Percentiles rank a stretch among this genome's conserved stretches.
Conservation (phyloP, 2,329 filamentous ascomycete genomes). For the Neonectria hederae region DNA sequence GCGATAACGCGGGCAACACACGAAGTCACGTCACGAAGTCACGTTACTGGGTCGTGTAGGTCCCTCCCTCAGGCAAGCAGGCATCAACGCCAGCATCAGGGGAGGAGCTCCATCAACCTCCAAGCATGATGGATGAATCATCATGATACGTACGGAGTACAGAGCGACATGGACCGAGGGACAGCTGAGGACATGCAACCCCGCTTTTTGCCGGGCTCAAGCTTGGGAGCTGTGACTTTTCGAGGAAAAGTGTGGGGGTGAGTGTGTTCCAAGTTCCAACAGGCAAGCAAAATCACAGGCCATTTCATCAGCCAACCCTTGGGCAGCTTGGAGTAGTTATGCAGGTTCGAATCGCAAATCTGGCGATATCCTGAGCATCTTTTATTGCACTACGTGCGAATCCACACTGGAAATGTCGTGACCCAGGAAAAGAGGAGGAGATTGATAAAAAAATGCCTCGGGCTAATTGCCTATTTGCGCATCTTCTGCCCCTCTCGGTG, state of each 20-base stretch:
- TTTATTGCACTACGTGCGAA: background rate
- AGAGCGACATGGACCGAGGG: background rate
- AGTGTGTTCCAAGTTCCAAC: too few species aligned
- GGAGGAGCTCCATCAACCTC: background rate
- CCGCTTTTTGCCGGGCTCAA: background rate
- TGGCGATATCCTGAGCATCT: background rate
- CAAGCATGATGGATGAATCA: background rate
- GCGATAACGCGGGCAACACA: constrained; percentile 17
- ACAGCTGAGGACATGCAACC: background rate
- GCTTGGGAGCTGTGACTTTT: background rate
- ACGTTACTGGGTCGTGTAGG: background rate
- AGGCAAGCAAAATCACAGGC: background rate
- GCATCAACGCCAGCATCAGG: background rate
- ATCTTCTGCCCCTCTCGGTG: background rate
- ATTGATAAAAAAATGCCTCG: background rate
- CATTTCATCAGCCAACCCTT: too few species aligned
- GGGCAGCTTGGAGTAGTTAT: background rate
- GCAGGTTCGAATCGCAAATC: background rate
- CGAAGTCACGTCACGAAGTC: constrained; percentile 22
- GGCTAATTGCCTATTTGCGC: background rate
- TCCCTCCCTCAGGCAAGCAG: background rate
- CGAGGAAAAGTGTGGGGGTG: background rate
- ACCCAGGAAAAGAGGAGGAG: constrained; percentile 2
- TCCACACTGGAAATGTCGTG: background rate
- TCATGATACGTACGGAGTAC: too few species aligned